Percentiles rank a stretch among this genome's conserved stretches.
Evolutionary conservation across 169 alveolate genomes (phyloP).

Genomic region (Plasmodium reichenowi): DNA sequence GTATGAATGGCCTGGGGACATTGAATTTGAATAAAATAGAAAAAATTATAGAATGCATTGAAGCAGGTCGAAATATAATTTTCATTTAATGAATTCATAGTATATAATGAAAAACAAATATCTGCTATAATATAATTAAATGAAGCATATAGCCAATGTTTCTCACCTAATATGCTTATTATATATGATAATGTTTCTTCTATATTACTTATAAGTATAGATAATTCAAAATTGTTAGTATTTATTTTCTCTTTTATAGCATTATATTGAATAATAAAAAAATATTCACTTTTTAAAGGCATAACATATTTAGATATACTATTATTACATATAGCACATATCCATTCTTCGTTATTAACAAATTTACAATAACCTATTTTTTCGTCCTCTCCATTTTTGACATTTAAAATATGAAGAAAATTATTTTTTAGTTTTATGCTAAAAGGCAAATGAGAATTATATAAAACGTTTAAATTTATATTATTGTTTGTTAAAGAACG

Average conservation of each 20-base stretch:
- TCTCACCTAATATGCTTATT: slow-evolving; percentile 59
- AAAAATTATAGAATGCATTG: slow-evolving; percentile 40
- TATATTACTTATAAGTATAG: slow-evolving; percentile 18
- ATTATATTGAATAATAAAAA: slow-evolving; percentile 37
- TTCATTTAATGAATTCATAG: slow-evolving; percentile 5
- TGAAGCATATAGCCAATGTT: slow-evolving; percentile 76
- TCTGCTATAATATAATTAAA: slow-evolving; percentile 70
- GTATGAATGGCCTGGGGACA: slow-evolving; percentile 65
- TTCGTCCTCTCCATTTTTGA: slow-evolving; percentile 18
- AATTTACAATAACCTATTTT: slow-evolving; percentile 59
- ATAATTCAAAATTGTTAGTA: slow-evolving; percentile 22
- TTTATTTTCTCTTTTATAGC: slow-evolving; percentile 41
- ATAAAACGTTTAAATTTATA: too few relatives aligned
- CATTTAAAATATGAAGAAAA: slow-evolving; percentile 45
- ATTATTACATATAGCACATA: slow-evolving; percentile 55
- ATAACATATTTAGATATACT: slow-evolving; percentile 12
- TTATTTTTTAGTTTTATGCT: slow-evolving; percentile 15
- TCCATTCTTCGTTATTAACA: slow-evolving; percentile 39
- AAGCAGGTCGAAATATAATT: slow-evolving; percentile 36
- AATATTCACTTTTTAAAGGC: slow-evolving; percentile 59
- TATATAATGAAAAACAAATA: slow-evolving; percentile 36
- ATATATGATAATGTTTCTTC: slow-evolving; percentile 43
- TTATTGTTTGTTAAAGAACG: too few relatives aligned
- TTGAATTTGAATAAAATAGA: slow-evolving; percentile 62
- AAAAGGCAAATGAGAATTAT: too few relatives aligned